Conservation (phyloP, 305 asterid genomes). For the Solanum aculeatissimum region DNA sequence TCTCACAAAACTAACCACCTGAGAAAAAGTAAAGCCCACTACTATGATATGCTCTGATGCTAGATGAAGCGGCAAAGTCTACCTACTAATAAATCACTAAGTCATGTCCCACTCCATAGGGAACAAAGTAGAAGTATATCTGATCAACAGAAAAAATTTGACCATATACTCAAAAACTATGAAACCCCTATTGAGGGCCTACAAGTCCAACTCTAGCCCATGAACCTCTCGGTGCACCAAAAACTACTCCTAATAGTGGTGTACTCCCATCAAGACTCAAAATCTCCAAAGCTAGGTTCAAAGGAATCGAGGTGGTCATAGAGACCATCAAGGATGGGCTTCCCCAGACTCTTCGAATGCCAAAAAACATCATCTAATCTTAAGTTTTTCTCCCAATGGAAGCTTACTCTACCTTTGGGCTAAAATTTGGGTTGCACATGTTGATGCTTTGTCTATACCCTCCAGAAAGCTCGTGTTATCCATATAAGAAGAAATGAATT, state of each 20-base stretch:
- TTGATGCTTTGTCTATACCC: not conserved
- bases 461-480: not conserved
- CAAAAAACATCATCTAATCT: not conserved
- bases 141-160: too few relatives aligned
- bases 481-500: not conserved
- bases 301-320: not conserved
- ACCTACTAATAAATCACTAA: not conserved
- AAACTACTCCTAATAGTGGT: not conserved
- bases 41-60: not conserved
- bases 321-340: too few relatives aligned
- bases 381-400: too few relatives aligned
- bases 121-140: too few relatives aligned
- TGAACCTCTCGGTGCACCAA: not conserved
- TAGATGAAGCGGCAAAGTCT: not conserved
- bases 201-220: not conserved
- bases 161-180: too few relatives aligned
- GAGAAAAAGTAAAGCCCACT: not conserved
- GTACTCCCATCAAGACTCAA: not conserved
- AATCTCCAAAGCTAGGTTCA: not conserved
- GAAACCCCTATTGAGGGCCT: not conserved
- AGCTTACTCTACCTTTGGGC: too few relatives aligned
- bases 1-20: too few relatives aligned
- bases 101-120: not conserved
- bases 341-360: not conserved
- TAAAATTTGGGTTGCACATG: not conserved